Conservation (phyloP, 768 basidiomycete species). For the Exidia glandulosa region DNA sequence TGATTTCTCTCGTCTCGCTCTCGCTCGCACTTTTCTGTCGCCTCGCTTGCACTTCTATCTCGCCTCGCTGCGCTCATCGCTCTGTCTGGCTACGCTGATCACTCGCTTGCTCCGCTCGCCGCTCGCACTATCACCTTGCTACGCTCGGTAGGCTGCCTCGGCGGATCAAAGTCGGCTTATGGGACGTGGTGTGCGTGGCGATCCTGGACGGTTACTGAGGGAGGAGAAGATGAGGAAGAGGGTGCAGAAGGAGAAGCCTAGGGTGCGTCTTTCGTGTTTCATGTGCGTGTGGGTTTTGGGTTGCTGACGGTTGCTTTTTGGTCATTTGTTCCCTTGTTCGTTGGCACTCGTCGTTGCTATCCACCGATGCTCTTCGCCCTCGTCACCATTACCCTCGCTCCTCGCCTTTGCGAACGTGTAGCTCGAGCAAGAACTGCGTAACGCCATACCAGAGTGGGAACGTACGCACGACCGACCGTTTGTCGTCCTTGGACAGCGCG, state of each 20-base stretch:
- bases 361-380: no score
- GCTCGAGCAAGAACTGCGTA: slow-evolving; percentile 82
- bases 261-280: slow-evolving; percentile 42
- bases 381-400: background rate
- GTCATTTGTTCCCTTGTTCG: background rate
- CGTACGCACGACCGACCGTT: slow-evolving; percentile 60
- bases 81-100: background rate
- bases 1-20: no score
- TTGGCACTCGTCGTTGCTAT: background rate
- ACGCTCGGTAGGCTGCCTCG: slow-evolving; percentile 46
- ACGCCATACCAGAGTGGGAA: slow-evolving; percentile 80
- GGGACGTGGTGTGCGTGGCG: slow-evolving; percentile 60
- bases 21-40: no score
- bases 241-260: slow-evolving; percentile 84
- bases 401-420: slow-evolving; percentile 18
- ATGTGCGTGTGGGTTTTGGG: background rate
- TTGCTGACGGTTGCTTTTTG: background rate
- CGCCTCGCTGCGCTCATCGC: no score
- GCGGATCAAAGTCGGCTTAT: slow-evolving; percentile 73
- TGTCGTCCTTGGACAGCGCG: slow-evolving; percentile 73
- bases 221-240: slow-evolving; percentile 98
- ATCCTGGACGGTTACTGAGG: slow-evolving; percentile 75
- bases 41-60: no score
- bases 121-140: no score
- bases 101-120: background rate